Base-by-base conservation (phyloP, 1,139 yeast genomes). In the Yamadazyma atmosphaerica region DNA sequence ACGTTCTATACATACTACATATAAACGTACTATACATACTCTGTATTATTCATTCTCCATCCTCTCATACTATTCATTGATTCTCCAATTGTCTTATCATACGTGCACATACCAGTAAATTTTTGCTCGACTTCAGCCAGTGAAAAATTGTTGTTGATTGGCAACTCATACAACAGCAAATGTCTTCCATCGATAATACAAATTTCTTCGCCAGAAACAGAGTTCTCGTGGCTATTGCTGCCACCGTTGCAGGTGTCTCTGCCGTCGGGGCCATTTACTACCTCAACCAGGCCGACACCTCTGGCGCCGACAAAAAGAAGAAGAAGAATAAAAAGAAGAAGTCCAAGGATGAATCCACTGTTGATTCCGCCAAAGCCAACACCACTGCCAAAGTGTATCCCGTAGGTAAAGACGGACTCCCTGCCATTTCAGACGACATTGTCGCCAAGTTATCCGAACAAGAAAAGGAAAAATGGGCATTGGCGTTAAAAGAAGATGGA, bases 401-500 rank as follows among this genome's bases (percentile, higher is more conserved):
- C 17, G 67, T 73, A 16, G 68, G 73, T 50, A 49, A 59, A 19
- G 63, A 74, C 27, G 86, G 86, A 3, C 69, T 78, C 45, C 90
- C 90, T 5, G 70, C 65, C 24, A 57, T 83, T 37, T 60, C 73
- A 33, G 70, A 67, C 25, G 81, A 72, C 31, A 58, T 61, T 41
- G 66, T 85, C 33, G 58, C 63, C 16, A 49, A 56, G 2, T 72
- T 86, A 44, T 54, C 78, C 10, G 75, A 62, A 5, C 72, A 68
- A 35, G 78, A 84, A 47, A 81, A 75, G 52, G 84, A 82, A 46
- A 77, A 77, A 46, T 78, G 88, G 74, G 87, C 96, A 7, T 62
- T 78, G 43, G 79, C 83, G 31, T 77, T 90, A 65, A 92, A 92
- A 68, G 94, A 85, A 55, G 92, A 86, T 45, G 99, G 98, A 56